Base-by-base conservation (phyloP, 2,329 filamentous ascomycete genomes). In the Ophiocordyceps camponoti-rufipedis region DNA sequence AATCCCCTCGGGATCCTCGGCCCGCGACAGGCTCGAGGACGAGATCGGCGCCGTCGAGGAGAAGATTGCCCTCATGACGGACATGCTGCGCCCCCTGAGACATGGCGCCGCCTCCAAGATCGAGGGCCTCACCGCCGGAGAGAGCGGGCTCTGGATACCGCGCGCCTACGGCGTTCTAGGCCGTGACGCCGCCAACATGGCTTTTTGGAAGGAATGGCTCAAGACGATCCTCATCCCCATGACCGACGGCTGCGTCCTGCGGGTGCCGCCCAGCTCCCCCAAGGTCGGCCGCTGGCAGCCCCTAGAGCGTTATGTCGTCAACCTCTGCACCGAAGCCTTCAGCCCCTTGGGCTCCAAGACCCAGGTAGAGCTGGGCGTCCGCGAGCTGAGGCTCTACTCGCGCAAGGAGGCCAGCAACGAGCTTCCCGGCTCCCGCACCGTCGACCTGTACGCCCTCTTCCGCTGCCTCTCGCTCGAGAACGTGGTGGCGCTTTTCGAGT, bases 201-300 rank as follows among this genome's bases (percentile, higher is more conserved):
- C 79, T 31, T 96, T 98, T 64, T 98, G 89, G 88, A 96, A 96
- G 62, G 91, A 98, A 60, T 98, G 91, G 91, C 73, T 98, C 43
- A 82, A 86, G 62, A 88, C 89, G 7, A 75, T 96, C 10, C 71
- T 91, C n/a, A 85, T 94, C 19, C 91, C 91, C 28, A 98, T 96
- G 91, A 87, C 80, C 1, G 87, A 94, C 57, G 86, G 89, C 18
- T 78, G 73, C 13, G 71, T 98, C 29, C 66, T 91, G 52, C 75
- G 88, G 47, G 79, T 98, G 8, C 86, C 91, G 7, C 71, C 85
- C 10, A 94, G 82, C 62, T 96, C 89, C 5, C 88, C 91, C 12
- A 85, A 80, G 55, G 79, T 94, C 51, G 91, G 91, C 41, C 78
- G 87, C 58, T 98, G 91, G 91, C 89, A 95, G 60, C 91, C 91